Percentiles rank a stretch among this genome's conserved stretches.
Evolutionary conservation across 2,329 filamentous ascomycete genomes (phyloP).

Genomic region (Sporothrix brasiliensis): DNA sequence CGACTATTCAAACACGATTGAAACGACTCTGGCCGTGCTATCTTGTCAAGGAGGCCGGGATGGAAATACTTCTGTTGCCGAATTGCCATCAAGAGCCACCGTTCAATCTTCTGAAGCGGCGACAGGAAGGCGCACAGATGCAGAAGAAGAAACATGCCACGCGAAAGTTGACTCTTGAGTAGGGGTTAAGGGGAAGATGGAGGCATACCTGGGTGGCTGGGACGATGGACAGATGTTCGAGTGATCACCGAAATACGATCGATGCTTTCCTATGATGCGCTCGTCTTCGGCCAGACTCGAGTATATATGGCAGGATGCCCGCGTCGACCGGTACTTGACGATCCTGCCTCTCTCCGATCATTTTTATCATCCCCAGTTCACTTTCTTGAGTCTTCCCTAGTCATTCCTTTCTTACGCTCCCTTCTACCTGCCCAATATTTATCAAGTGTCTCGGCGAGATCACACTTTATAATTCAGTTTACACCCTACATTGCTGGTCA

Average conservation of each 20-base stretch:
- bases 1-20: conserved; percentile 27
- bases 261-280: background rate
- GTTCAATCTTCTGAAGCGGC: background rate
- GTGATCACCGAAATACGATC: conserved; percentile 16
- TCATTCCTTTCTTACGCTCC: background rate
- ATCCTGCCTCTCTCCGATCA: background rate
- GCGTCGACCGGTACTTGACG: background rate
- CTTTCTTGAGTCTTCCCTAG: background rate
- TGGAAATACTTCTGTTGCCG: background rate
- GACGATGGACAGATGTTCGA: background rate
- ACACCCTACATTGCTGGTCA: no score
- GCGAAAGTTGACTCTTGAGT: background rate
- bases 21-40: conserved; percentile 18
- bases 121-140: conserved; percentile 5
- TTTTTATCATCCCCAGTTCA: background rate
- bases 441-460: conserved; percentile 16
- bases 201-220: background rate
- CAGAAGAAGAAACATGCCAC: conserved; percentile 17
- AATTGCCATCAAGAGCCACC: background rate
- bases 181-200: background rate
- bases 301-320: conserved; percentile 31
- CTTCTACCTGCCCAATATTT: conserved; percentile 3
- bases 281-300: background rate
- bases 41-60: background rate
- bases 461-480: background rate